phyloP scores from a whole-genome alignment of 2,329 filamentous ascomycete genomes.

The Xylariaceae sp. region DNA sequence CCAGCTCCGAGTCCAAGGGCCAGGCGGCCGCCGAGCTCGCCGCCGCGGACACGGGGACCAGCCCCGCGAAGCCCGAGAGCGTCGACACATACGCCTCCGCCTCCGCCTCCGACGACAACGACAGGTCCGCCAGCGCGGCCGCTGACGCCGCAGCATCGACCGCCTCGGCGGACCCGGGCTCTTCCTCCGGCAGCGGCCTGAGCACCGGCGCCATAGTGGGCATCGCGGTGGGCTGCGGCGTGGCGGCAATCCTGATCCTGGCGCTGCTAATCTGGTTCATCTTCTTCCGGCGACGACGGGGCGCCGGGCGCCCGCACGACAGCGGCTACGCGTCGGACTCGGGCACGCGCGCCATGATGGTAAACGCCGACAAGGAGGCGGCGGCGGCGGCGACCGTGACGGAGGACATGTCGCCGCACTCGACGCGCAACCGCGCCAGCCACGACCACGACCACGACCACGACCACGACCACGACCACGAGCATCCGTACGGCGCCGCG shows the following conservation, averaged over 20 bases:
- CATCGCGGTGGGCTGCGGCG: constrained; percentile 29
- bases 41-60: background rate
- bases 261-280: constrained; percentile 47
- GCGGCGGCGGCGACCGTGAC: constrained; percentile 46
- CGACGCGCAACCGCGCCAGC: constrained; percentile 20
- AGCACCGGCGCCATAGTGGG: constrained; percentile 33
- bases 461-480: no score
- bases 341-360: constrained; percentile 43
- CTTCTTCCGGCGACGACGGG: constrained; percentile 44
- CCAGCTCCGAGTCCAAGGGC: background rate
- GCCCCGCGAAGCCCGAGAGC: constrained; percentile 2
- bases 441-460: constrained; percentile 32
- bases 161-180: background rate
- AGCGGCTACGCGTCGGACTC: constrained; percentile 32
- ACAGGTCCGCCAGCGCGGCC: constrained; percentile 1
- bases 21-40: background rate
- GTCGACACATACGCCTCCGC: background rate
- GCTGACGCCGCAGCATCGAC: constrained; percentile 1
- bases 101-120: background rate
- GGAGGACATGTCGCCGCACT: constrained; percentile 40
- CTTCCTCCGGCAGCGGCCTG: constrained; percentile 19
- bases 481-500: no score
- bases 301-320: constrained; percentile 16
- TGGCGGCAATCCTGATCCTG: constrained; percentile 43
- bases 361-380: constrained; percentile 52